A percentile compares a stretch with the other conserved stretches of the same genome.
Conservation (phyloP, 2,329 filamentous ascomycete species). For the Alternaria sp. region DNA sequence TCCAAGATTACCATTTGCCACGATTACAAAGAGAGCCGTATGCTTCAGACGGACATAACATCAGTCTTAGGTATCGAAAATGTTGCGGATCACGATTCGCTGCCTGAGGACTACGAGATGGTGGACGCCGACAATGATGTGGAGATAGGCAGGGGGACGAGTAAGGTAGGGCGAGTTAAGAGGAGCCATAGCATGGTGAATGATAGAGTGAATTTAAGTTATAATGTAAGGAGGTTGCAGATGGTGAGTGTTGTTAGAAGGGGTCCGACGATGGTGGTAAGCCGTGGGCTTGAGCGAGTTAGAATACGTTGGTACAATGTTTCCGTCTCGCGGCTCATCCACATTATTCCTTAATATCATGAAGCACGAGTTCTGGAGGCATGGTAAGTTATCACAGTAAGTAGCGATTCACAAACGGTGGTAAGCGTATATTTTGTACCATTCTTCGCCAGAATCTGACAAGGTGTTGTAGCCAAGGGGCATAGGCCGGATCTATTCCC, state of each 20-base stretch:
- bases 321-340: not conserved
- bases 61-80: not conserved
- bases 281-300: not conserved
- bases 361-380: not conserved
- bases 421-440: not conserved
- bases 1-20: not conserved
- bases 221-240: not conserved
- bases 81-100: not conserved
- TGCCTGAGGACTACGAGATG: not conserved
- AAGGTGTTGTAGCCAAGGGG: not conserved
- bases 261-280: not conserved
- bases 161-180: not conserved
- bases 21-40: not conserved
- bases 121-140: not conserved
- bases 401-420: not conserved
- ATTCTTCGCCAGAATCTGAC: not conserved
- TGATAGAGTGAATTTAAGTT: fast-evolving
- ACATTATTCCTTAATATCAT: not conserved
- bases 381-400: not conserved
- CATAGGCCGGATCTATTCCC: not conserved
- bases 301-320: not conserved
- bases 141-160: not conserved
- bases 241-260: not conserved
- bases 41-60: not conserved
- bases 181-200: not conserved